phyloP scores from a whole-genome alignment of 495 filamentous ascomycete genomes.

The Talaromyces trachyspermus region DNA sequence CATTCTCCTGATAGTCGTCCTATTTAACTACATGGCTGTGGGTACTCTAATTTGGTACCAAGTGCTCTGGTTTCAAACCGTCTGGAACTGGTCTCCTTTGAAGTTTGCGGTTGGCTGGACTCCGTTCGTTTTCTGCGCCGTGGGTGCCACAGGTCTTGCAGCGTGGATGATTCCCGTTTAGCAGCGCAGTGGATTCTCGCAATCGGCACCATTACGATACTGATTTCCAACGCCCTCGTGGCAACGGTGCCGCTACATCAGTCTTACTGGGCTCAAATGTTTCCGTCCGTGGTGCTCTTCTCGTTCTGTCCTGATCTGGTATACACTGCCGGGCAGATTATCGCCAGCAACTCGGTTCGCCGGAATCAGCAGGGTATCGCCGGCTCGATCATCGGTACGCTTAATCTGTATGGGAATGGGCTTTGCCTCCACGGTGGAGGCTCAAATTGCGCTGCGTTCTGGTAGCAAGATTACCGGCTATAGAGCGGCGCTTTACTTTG shows the following conservation, averaged over 20 bases:
- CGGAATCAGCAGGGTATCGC: constrained; percentile 44
- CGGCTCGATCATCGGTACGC: constrained; percentile 37
- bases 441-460: constrained; percentile 16
- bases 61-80: constrained; percentile 36
- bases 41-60: constrained; percentile 45
- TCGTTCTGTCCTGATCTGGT: constrained; percentile 44
- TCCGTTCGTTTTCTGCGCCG: constrained; percentile 35
- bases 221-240: constrained; percentile 31
- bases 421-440: constrained; percentile 45
- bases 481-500: constrained; percentile 35
- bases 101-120: constrained; percentile 36
- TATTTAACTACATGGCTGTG: constrained; percentile 46
- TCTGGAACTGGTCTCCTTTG: constrained; percentile 39
- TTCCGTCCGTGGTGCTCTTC: constrained; percentile 39
- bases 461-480: constrained; percentile 25
- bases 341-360: constrained; percentile 44
- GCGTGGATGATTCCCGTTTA: constrained; percentile 43
- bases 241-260: constrained; percentile 43
- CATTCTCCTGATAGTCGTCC: constrained; percentile 37
- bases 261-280: constrained; percentile 44
- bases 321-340: constrained; percentile 46
- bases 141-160: constrained; percentile 30
- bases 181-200: constrained; percentile 46
- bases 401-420: constrained; percentile 45
- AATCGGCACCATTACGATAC: constrained; percentile 32